phyloP scores from a whole-genome alignment of 129 eudicot genomes.

The Saussurea involucrata region DNA sequence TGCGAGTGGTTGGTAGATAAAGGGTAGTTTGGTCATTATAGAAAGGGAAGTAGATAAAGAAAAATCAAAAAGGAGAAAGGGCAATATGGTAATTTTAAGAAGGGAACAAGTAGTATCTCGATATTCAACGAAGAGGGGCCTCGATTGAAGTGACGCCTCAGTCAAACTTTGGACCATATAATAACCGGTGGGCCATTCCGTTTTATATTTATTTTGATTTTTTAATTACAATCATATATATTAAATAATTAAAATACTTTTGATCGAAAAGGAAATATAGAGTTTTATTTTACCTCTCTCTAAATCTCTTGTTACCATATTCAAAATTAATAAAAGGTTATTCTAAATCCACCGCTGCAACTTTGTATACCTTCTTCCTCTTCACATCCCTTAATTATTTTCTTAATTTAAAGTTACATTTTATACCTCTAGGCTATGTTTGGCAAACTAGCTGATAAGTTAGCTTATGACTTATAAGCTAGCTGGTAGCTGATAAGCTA shows the following conservation, averaged over 20 bases:
- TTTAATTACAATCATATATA: background rate
- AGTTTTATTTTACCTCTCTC: background rate
- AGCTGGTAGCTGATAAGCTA: no score
- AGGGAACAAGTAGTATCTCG: conserved; percentile 40
- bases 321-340: background rate
- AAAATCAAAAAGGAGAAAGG: conserved; percentile 8
- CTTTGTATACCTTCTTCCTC: no score
- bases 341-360: no score
- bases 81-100: conserved; percentile 24
- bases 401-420: no score
- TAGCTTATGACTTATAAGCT: no score
- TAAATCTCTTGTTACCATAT: background rate
- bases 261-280: conserved; percentile 4
- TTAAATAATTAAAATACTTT: background rate
- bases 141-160: conserved; percentile 51
- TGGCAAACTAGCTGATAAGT: no score
- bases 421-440: no score
- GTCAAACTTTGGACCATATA: conserved; percentile 50
- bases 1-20: background rate
- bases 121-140: conserved; percentile 57
- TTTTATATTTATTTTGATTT: background rate
- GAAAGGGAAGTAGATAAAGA: background rate
- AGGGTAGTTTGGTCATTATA: conserved; percentile 17
- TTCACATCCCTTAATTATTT: no score
- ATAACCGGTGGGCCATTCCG: conserved; percentile 26